Percentiles rank a stretch among this genome's conserved stretches.
Conservation (phyloP, 306 rosid species). For the Trifolium repens region DNA sequence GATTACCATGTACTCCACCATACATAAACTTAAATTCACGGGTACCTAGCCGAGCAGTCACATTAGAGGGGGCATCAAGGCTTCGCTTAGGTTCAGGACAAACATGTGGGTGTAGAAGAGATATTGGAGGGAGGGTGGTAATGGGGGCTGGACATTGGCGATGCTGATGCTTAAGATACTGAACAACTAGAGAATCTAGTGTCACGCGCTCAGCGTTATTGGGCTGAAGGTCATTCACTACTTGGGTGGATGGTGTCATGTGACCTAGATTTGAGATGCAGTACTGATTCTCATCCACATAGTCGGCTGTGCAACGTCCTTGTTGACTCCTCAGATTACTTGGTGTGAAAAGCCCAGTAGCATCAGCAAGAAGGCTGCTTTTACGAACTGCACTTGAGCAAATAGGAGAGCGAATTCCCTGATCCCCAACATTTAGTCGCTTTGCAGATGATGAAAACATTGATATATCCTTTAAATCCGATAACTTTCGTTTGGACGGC, state of each 20-base stretch:
- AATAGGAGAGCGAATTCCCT: slow-evolving; percentile 78
- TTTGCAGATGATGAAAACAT: slow-evolving; percentile 63
- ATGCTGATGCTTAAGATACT: slow-evolving; percentile 97
- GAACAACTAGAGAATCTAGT: slow-evolving; percentile 85
- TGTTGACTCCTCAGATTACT: slow-evolving; percentile 59
- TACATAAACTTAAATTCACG: slow-evolving; percentile 77
- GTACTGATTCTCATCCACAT: slow-evolving; percentile 66
- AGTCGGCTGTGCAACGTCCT: slow-evolving; percentile 59
- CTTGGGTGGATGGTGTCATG: slow-evolving; percentile 64
- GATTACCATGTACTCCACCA: slow-evolving; percentile 95
- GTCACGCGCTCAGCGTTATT: slow-evolving; percentile 79
- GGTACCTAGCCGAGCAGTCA: slow-evolving; percentile 90
- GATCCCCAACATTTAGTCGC: slow-evolving; percentile 71
- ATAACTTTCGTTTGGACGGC: slow-evolving; percentile 75
- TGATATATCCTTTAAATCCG: slow-evolving; percentile 74
- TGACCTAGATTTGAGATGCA: slow-evolving; percentile 53
- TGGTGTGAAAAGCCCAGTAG: slow-evolving; percentile 67
- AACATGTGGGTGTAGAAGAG: slow-evolving; percentile 88
- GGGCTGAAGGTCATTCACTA: slow-evolving; percentile 65
- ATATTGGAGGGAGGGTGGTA: slow-evolving; percentile 96
- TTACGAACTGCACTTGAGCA: slow-evolving; percentile 62
- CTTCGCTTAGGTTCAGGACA: slow-evolving; percentile 97
- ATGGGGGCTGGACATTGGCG: slow-evolving; percentile 99
- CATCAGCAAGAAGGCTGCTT: slow-evolving; percentile 57
- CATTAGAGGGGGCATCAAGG: slow-evolving; percentile 92